Percentiles rank a stretch among this genome's conserved stretches.
These are phyloP conservation scores for Cercospora sojina DNA, from an alignment of 2,329 filamentous ascomycete genomes.

Conservation along the genomic window DNA sequence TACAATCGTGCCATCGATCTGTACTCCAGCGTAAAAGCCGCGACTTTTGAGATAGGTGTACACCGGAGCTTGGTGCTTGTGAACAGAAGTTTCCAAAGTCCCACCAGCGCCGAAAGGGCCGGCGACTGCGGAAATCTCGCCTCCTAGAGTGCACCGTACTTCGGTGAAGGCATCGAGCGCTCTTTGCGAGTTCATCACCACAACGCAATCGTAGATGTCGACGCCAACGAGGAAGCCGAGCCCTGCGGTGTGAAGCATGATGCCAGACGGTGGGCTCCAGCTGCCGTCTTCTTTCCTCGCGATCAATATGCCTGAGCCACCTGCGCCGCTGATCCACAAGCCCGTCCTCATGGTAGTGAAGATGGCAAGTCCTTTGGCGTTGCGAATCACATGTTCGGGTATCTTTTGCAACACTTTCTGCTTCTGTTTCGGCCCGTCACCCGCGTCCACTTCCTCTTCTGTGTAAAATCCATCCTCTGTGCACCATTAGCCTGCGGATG, in stretches of 20 bases:
- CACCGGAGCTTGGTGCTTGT: conserved; percentile 67
- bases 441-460: conserved; percentile 50
- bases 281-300: conserved; percentile 80
- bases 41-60: conserved; percentile 88
- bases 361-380: conserved; percentile 85
- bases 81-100: conserved; percentile 66
- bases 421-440: conserved; percentile 57
- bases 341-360: conserved; percentile 96
- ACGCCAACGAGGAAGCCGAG: conserved; percentile 88
- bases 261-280: conserved; percentile 89
- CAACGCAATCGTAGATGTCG: conserved; percentile 93
- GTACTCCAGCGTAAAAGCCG: conserved; percentile 82
- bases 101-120: conserved; percentile 78
- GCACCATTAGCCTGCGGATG: conserved; percentile 5
- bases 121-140: conserved; percentile 72
- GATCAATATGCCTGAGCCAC: conserved; percentile 83
- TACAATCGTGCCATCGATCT: conserved; percentile 82
- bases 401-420: conserved; percentile 77
- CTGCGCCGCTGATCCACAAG: conserved; percentile 86
- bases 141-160: conserved; percentile 74
- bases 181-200: conserved; percentile 84
- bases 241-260: conserved; percentile 84
- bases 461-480: conserved; percentile 68
- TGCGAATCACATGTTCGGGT: conserved; percentile 75
- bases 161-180: conserved; percentile 82